These are phyloP conservation scores for Chaetomiaceae sp. DNA, from an alignment of 2,329 filamentous ascomycete genomes.

Conservation along the genomic window DNA sequence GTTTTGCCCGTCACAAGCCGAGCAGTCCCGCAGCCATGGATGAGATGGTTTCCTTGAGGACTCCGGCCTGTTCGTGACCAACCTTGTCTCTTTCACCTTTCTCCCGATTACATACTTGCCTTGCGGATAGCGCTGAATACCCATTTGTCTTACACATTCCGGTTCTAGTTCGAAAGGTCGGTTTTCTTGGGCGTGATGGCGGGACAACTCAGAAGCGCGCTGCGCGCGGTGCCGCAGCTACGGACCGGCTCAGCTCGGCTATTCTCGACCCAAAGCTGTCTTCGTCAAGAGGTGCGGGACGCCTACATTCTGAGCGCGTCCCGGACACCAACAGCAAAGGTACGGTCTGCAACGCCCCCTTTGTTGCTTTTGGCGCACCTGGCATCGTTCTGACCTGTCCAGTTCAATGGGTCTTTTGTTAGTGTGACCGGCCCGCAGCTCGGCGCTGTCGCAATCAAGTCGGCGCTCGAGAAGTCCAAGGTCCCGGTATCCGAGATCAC, in stretches of 20 bases:
- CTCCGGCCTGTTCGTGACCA: too few relatives aligned
- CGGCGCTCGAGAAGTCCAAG: slow-evolving; percentile 78
- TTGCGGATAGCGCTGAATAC: too few relatives aligned
- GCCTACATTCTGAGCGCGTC: slow-evolving; percentile 90
- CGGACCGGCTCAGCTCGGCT: slow-evolving; percentile 20
- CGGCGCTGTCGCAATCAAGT: slow-evolving; percentile 85
- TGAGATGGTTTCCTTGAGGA: slow-evolving; percentile 8
- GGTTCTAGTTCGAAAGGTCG: not conserved
- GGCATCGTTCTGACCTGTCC: slow-evolving; percentile 12
- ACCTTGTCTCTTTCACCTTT: not conserved
- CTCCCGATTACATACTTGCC: too few relatives aligned
- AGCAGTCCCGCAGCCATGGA: slow-evolving; percentile 15
- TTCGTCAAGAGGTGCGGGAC: slow-evolving; percentile 67
- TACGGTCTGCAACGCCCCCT: slow-evolving; percentile 29
- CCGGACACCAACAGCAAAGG: slow-evolving; percentile 84
- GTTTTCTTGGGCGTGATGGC: slow-evolving; percentile 12
- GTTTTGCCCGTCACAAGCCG: slow-evolving; percentile 25
- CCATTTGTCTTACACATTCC: too few relatives aligned
- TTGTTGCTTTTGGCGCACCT: not conserved
- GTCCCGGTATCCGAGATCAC: slow-evolving; percentile 75
- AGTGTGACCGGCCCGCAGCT: slow-evolving; percentile 81
- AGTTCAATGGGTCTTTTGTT: slow-evolving; percentile 93
- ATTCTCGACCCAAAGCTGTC: slow-evolving; percentile 22
- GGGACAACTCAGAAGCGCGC: slow-evolving; percentile 14
- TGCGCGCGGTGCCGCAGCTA: slow-evolving; percentile 18